Evolutionary conservation across 345 rosid species (phyloP).

Genomic region (Brassica rapa): DNA sequence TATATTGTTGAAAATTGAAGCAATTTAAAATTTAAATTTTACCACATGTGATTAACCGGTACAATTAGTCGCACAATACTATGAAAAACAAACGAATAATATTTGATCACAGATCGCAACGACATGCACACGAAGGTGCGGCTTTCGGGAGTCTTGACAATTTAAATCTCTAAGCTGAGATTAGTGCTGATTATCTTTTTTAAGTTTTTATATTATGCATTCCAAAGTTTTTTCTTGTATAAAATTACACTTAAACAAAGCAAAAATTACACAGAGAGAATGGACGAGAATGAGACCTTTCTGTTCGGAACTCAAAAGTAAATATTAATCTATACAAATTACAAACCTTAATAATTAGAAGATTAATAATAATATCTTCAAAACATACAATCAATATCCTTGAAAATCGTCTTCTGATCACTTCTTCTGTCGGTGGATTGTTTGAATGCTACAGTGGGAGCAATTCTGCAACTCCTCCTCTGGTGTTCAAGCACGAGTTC

Average conservation of each 20-base stretch:
- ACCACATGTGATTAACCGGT: background rate
- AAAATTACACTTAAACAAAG: background rate
- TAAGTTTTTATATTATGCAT: background rate
- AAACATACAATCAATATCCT: constrained; percentile 42
- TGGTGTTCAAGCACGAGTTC: constrained; percentile 91
- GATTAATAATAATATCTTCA: background rate
- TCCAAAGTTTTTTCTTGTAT: background rate
- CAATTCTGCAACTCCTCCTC: constrained; percentile 90
- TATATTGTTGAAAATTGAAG: too few relatives aligned
- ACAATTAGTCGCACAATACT: background rate
- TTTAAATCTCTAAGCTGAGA: too few relatives aligned
- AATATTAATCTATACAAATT: constrained; percentile 25
- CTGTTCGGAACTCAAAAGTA: constrained; percentile 4
- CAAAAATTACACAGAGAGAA: background rate
- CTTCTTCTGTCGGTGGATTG: constrained; percentile 49
- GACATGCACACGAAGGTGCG: background rate
- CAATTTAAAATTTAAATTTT: too few relatives aligned
- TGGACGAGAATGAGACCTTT: constrained; percentile 2
- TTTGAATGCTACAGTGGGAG: constrained; percentile 96
- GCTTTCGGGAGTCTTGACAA: background rate
- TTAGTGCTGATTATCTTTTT: too few relatives aligned
- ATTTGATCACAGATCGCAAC: background rate
- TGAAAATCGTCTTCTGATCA: constrained; percentile 35
- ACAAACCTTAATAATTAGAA: constrained; percentile 4
- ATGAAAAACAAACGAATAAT: background rate